A percentile compares a stretch with the other conserved stretches of the same genome.
Conservation (phyloP, 495 filamentous ascomycete genomes). For the Penicillium waksmanii region DNA sequence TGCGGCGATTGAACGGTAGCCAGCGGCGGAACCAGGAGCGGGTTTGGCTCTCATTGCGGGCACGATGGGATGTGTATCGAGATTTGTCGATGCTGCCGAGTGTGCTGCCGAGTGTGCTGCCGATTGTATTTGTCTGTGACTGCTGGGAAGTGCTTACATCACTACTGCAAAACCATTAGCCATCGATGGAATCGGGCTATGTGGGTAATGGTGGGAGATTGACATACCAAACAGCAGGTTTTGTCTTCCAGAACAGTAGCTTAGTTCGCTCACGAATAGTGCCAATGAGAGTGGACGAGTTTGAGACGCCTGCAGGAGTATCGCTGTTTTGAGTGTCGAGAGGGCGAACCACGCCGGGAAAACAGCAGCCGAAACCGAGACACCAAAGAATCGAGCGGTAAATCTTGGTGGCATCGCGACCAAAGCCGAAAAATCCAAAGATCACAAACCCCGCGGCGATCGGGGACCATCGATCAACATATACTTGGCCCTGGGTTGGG, state of each 20-base stretch:
- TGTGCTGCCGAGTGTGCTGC: neutral
- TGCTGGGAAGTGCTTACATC: conserved; percentile 9
- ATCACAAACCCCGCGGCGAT: conserved; percentile 62
- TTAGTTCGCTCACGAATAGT: conserved; percentile 30
- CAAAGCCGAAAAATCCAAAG: conserved; percentile 82
- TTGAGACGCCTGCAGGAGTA: conserved; percentile 7
- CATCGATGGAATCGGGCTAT: neutral
- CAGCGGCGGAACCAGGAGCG: conserved; percentile 1
- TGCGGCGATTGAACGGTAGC: conserved; percentile 16
- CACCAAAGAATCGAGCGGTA: conserved; percentile 57
- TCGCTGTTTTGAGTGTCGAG: conserved; percentile 12
- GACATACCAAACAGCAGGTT: conserved; percentile 24
- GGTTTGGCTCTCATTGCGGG: neutral
- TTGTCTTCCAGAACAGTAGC: conserved; percentile 30
- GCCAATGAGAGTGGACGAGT: conserved; percentile 25
- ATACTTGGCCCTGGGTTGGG: conserved; percentile 55
- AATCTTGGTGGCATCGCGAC: conserved; percentile 71
- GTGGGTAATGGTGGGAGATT: neutral
- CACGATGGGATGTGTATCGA: neutral
- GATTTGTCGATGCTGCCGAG: neutral
- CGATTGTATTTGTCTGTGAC: neutral
- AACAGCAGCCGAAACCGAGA: conserved; percentile 35
- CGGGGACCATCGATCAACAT: conserved; percentile 70
- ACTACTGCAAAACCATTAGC: neutral
- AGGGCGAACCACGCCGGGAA: conserved; percentile 20